These are phyloP conservation scores for Centaurea solstitialis DNA, from an alignment of 129 eudicot species.

Conservation along the genomic window DNA sequence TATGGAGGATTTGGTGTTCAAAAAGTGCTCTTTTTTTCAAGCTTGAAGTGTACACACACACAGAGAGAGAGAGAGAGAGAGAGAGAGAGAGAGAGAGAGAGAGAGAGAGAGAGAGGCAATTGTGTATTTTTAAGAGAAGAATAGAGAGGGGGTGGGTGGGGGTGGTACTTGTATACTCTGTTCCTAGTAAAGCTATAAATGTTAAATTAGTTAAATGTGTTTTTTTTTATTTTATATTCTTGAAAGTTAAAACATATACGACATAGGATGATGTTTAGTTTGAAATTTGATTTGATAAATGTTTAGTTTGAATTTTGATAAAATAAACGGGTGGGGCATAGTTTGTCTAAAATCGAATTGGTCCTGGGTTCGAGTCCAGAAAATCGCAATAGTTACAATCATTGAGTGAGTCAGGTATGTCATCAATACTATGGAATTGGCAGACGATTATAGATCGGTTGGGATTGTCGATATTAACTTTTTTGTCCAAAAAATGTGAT, in stretches of 20 bases:
- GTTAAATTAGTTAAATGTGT: neutral
- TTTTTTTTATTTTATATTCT: neutral
- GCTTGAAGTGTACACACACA: constrained; percentile 2
- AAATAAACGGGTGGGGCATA: no score
- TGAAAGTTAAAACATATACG: neutral
- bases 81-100: constrained; percentile 20
- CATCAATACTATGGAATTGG: no score
- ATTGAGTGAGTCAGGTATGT: no score
- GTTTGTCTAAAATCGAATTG: no score
- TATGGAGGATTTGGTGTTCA: constrained; percentile 21
- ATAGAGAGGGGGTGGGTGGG: constrained; percentile 15
- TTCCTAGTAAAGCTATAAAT: neutral
- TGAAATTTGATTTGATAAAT: neutral
- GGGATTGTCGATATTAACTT: no score
- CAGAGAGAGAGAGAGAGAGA: constrained; percentile 30
- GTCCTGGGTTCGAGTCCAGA: no score
- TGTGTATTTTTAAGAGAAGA: neutral
- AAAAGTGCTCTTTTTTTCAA: constrained; percentile 15
- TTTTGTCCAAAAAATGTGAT: no score
- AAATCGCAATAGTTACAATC: no score
- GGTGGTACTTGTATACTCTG: neutral
- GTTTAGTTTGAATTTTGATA: neutral
- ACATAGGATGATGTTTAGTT: neutral
- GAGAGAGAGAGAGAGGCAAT: constrained; percentile 23
- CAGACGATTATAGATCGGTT: no score